phyloP scores from a whole-genome alignment of 169 alveolate species.

The Plasmodium sp. region DNA sequence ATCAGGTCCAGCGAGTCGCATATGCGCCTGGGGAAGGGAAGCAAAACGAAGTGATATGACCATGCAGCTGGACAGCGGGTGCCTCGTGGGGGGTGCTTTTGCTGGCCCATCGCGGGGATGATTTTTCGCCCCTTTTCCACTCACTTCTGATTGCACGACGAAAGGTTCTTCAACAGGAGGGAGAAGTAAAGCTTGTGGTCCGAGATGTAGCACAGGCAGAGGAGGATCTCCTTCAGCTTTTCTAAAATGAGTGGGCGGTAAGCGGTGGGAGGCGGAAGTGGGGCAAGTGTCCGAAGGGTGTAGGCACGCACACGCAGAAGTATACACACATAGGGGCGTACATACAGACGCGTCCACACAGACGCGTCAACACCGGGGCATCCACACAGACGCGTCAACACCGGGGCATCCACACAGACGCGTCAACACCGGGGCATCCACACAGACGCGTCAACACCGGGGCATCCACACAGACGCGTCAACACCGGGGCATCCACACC shows the following conservation, averaged over 20 bases:
- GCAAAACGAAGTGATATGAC: neutral
- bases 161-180: slow-evolving; percentile 16
- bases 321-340: neutral
- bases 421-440: neutral
- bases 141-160: slow-evolving; percentile 49
- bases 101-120: neutral
- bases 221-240: slow-evolving; percentile 44
- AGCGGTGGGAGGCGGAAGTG: neutral
- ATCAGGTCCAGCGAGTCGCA: slow-evolving; percentile 47
- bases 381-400: no score
- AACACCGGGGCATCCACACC: neutral
- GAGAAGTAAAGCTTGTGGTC: slow-evolving; percentile 45
- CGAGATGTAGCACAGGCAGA: slow-evolving; percentile 45
- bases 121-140: neutral
- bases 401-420: neutral
- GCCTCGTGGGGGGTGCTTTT: no score
- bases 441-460: neutral
- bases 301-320: neutral
- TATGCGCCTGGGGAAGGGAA: slow-evolving; percentile 2
- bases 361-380: no score
- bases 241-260: neutral
- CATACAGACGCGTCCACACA: neutral
- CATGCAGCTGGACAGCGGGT: neutral
- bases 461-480: no score
- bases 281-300: neutral